Base-by-base conservation (phyloP, 2,329 filamentous ascomycete genomes). In the Saccharata proteae region DNA sequence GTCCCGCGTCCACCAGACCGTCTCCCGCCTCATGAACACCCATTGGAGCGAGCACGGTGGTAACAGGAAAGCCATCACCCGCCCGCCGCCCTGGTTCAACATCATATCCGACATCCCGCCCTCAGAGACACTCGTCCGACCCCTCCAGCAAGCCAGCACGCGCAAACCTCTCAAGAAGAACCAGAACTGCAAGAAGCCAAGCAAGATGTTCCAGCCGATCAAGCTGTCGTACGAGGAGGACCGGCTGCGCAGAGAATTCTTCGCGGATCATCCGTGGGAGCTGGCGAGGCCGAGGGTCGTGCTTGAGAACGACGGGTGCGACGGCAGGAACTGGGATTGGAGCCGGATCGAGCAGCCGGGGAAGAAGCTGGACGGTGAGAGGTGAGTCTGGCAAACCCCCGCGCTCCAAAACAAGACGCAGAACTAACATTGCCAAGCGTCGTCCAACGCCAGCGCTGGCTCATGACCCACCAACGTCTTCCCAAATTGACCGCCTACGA, bases 181-280 rank as follows among this genome's bases (percentile, higher is more conserved):
- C 27, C 72, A 67, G 46, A 58, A 60, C 30, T 64, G 67, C 26
- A 51, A 49, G 20, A 80, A 77, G 54, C 67, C 79, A 17, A 84
- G 74, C 57, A 74, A 76, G 44, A 62, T 93, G 45, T 96, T 86
- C 64, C 74, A 77, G 45, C 90, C 90, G 2, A 71, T 85, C 41
- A 60, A 65, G 36, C 77, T 98, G 40, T 62, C 61, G 32, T 94
- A 90, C 53, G 73, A 80, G 38, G 90, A 98, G 55, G 90, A 98
- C 58, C 58, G 62, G 38, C 65, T 98, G 48, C 77, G 90, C 40
- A 66, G 61, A 43, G 73, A 77, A 16, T 98, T 96, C 62, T 98
- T 82, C 64, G 74, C 69, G 48, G 88, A 98, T 55, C 90, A 98
- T 54, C 90, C 90, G 4, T 98, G 90, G 90, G 90, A 98, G 59